These are phyloP conservation scores for Diaporthe citriasiana DNA, from an alignment of 2,329 filamentous ascomycete species.

Conservation along the genomic window DNA sequence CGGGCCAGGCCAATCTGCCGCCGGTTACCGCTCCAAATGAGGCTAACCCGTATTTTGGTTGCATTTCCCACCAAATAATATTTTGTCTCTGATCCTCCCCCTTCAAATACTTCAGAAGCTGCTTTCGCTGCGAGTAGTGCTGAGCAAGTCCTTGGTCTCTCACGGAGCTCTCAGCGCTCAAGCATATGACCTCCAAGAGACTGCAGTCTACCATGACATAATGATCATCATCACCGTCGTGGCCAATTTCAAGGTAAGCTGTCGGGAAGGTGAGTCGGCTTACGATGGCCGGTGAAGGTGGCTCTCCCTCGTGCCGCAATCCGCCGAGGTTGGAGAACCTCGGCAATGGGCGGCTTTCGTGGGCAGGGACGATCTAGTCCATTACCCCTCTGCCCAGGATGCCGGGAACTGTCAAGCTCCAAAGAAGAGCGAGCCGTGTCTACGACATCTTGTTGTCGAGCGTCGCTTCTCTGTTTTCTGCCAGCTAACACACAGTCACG, in stretches of 20 bases:
- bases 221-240: neutral
- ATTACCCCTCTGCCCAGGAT: constrained; percentile 36
- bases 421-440: neutral
- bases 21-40: constrained; percentile 28
- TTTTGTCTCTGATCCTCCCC: neutral
- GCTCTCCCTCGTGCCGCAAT: constrained; percentile 18
- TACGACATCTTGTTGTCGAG: neutral
- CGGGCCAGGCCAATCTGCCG: constrained; percentile 29
- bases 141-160: neutral
- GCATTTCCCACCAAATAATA: constrained; percentile 21
- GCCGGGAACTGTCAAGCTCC: neutral
- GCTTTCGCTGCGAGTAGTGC: neutral
- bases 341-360: constrained; percentile 56
- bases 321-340: constrained; percentile 45
- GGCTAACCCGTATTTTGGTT: constrained; percentile 25
- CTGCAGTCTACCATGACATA: neutral
- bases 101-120: neutral
- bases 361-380: constrained; percentile 40
- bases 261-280: constrained; percentile 7
- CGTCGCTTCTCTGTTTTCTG: neutral
- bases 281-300: neutral
- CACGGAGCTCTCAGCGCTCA: neutral
- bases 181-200: neutral
- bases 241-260: constrained; percentile 6
- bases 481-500: constrained; percentile 34